A percentile compares a stretch with the other conserved stretches of the same genome.
Evolutionary conservation across 2,329 filamentous ascomycete species (phyloP).

Genomic region (Graphilbum sp.): DNA sequence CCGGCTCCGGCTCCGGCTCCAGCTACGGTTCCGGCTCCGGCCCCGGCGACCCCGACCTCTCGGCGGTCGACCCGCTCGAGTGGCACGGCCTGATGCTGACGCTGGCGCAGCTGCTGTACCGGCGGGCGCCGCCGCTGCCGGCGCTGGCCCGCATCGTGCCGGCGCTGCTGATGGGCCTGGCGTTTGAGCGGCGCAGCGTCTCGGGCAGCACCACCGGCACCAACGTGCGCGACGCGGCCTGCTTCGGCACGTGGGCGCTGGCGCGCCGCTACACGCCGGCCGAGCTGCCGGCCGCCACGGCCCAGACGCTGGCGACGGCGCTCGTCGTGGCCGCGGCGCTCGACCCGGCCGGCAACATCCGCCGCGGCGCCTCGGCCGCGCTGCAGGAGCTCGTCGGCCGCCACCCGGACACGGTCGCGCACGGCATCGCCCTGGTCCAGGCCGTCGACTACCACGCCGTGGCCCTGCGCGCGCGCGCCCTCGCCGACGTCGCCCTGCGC

Average conservation of each 20-base stretch:
- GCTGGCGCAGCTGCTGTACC: constrained; percentile 71
- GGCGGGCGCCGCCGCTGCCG: constrained; percentile 56
- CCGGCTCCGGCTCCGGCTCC: constrained; percentile 14
- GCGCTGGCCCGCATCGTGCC: constrained; percentile 61
- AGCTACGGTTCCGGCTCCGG: constrained; percentile 13
- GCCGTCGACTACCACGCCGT: constrained; percentile 87
- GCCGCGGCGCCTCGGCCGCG: constrained; percentile 81
- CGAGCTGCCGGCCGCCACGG: constrained; percentile 49
- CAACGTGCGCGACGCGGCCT: constrained; percentile 87
- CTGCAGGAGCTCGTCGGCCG: constrained; percentile 87
- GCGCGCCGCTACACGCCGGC: constrained; percentile 70
- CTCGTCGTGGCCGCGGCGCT: constrained; percentile 69
- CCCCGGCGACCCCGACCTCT: too few relatives aligned
- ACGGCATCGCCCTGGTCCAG: constrained; percentile 78
- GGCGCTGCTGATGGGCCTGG: constrained; percentile 60
- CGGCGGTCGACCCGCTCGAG: constrained; percentile 60
- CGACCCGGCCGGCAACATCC: constrained; percentile 84
- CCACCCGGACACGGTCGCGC: constrained; percentile 67
- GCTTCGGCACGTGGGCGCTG: constrained; percentile 89
- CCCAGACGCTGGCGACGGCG: constrained; percentile 48
- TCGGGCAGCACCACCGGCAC: constrained; percentile 75
- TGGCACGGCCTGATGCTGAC: constrained; percentile 93
- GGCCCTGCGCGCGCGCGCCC: constrained; percentile 68
- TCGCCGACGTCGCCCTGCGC: constrained; percentile 56
- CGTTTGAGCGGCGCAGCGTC: constrained; percentile 75